These are phyloP conservation scores for Gossypium mustelinum DNA, from an alignment of 345 rosid species.

Conservation along the genomic window DNA sequence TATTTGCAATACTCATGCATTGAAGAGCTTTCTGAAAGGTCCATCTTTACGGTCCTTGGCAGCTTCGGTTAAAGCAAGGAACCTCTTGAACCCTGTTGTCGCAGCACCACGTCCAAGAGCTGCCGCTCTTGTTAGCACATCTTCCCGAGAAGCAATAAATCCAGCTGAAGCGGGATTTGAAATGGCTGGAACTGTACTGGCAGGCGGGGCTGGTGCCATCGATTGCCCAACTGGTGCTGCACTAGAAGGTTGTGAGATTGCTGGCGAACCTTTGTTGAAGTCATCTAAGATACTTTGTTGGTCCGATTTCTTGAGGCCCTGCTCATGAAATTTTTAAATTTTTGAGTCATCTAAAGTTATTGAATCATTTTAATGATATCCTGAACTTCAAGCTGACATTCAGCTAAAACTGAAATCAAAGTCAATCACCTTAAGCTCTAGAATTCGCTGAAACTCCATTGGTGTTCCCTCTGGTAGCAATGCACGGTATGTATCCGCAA, in stretches of 20 bases:
- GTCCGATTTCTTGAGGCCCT: constrained; percentile 32
- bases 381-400: background rate
- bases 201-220: constrained; percentile 13
- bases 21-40: constrained; percentile 90
- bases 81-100: constrained; percentile 93
- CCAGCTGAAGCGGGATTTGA: constrained; percentile 48
- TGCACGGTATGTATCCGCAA: constrained; percentile 93
- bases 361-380: background rate
- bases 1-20: constrained; percentile 38
- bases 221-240: background rate
- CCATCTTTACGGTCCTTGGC: constrained; percentile 98
- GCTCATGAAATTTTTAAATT: background rate
- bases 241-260: constrained; percentile 3
- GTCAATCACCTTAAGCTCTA: constrained; percentile 77
- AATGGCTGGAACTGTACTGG: constrained; percentile 37
- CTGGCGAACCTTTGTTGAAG: constrained; percentile 3
- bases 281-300: constrained; percentile 58
- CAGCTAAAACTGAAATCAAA: background rate
- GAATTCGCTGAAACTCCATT: constrained; percentile 96
- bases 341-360: background rate
- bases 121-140: constrained; percentile 90
- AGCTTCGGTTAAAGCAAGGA: constrained; percentile 97
- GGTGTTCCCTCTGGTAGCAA: constrained; percentile 96
- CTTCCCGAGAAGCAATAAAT: constrained; percentile 81
- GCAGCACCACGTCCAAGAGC: constrained; percentile 99